Base-by-base conservation (phyloP, 1,284 basidiomycete genomes). In the Malassezia caprae region DNA sequence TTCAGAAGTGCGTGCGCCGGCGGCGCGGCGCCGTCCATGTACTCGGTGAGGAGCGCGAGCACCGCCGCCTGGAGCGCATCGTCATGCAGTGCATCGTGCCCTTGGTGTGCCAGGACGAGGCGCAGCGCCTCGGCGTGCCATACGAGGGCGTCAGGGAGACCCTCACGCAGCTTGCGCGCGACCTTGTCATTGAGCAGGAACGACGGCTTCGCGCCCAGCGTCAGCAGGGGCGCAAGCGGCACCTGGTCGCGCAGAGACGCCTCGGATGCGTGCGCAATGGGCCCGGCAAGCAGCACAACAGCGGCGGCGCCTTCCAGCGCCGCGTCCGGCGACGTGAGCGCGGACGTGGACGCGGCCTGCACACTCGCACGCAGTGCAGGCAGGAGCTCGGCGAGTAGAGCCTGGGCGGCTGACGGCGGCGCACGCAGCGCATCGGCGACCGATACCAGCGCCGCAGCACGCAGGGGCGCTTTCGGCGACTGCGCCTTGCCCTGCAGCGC, bases 161-260 rank as follows among this genome's bases (percentile, higher is more conserved):
- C 37, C 2, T 63, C 59, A 13, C 61, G 46, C 27, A 68, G 56
- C 49, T 67, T 68, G 26, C 67, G 67, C 47, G 59, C 60, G 35
- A 74, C 65, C 57, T 68, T 68, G 26, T 70, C 71, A 23, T 57
- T 58, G 10, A 74, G 56, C 11, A 74, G 63, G 60, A 74, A 74
- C 40, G 71, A 71, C 17, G 67, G 64, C 54, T 73, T 74, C 21
- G 63, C 59, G 8, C 53, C 53, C 26, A 57, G 50, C 8, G 58
- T 53, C 12, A 67, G 40, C 15, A 73, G 51, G 26, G 53, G 30
- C n/a, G 21, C 40, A 3, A 51, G 31, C 17, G 51, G 59, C 19
- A 53, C 54, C 23, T 63, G 54, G 24, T 61, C 60, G 30, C 50
- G 40, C n/a, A 62, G 24, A 8, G 56, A 45, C 17, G 32, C 31